These are phyloP conservation scores for Quercus mongolica DNA, from an alignment of 306 rosid species.

Conservation along the genomic window DNA sequence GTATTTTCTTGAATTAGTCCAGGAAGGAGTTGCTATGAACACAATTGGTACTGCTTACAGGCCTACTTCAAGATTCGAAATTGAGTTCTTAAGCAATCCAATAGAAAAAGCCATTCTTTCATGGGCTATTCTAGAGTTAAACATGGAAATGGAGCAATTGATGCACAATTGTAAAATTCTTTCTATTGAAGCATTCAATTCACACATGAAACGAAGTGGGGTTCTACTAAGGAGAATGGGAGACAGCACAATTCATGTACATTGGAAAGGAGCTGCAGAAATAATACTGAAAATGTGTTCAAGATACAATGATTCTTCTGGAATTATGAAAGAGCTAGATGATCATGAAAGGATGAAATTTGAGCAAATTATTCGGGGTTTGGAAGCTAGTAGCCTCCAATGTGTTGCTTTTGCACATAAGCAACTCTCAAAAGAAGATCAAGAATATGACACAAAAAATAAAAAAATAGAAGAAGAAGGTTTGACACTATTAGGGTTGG, in stretches of 20 bases:
- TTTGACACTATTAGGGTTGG: conserved; percentile 27
- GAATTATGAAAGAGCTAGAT: conserved; percentile 8
- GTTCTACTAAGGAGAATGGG: conserved; percentile 16
- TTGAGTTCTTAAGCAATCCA: conserved; percentile 32
- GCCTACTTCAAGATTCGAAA: conserved; percentile 1
- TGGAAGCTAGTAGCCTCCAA: conserved; percentile 38
- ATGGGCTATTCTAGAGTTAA: conserved; percentile 29
- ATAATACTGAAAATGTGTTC: conserved; percentile 30
- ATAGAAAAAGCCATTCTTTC: conserved; percentile 37
- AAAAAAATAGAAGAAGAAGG: conserved; percentile 5
- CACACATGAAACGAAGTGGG: conserved; percentile 31
- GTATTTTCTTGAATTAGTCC: conserved; percentile 7
- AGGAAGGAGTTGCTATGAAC: conserved; percentile 29
- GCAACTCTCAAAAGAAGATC: background rate
- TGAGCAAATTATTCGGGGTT: conserved; percentile 27
- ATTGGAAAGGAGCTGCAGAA: conserved; percentile 41
- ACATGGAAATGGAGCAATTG: conserved; percentile 17
- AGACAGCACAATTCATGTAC: conserved; percentile 16
- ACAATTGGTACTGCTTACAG: conserved; percentile 23
- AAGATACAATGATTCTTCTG: conserved; percentile 29
- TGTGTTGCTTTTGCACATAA: conserved; percentile 38
- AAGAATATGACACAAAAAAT: background rate
- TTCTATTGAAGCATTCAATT: conserved; percentile 33
- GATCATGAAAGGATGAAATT: conserved; percentile 9
- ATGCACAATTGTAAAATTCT: background rate